These are phyloP conservation scores for Scheffersomyces amazonensis DNA, from an alignment of 805 yeast genomes.

Conservation along the genomic window DNA sequence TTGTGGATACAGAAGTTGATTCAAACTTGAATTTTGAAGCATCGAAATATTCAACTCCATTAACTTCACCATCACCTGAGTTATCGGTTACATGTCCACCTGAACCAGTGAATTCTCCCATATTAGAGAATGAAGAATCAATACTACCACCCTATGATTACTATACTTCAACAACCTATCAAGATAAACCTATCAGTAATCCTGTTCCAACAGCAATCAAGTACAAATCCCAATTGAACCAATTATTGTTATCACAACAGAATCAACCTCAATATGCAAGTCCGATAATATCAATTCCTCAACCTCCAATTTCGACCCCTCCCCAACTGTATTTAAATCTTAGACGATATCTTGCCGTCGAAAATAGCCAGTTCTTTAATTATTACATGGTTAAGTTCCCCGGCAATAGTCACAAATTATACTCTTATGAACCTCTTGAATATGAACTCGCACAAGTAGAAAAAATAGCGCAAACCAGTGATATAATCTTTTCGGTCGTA, in stretches of 20 bases:
- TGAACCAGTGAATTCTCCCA: background rate
- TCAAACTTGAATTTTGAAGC: background rate
- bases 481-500: background rate
- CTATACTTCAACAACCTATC: background rate
- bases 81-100: background rate
- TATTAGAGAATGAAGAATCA: background rate
- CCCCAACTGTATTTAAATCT: background rate
- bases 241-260: background rate
- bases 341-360: background rate
- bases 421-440: background rate
- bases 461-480: background rate
- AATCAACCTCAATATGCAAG: background rate
- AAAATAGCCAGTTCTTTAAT: background rate
- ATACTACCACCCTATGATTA: background rate
- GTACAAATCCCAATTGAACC: constrained; percentile 3
- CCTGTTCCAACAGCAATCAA: background rate
- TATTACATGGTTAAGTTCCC: background rate
- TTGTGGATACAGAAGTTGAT: no score
- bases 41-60: background rate
- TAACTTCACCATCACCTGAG: background rate
- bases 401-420: background rate
- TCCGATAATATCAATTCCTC: background rate
- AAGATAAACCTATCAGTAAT: background rate
- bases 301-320: background rate
- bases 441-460: background rate